Evolutionary conservation across 805 yeast species (phyloP).

Genomic region (Kazachstania kunashirensis): DNA sequence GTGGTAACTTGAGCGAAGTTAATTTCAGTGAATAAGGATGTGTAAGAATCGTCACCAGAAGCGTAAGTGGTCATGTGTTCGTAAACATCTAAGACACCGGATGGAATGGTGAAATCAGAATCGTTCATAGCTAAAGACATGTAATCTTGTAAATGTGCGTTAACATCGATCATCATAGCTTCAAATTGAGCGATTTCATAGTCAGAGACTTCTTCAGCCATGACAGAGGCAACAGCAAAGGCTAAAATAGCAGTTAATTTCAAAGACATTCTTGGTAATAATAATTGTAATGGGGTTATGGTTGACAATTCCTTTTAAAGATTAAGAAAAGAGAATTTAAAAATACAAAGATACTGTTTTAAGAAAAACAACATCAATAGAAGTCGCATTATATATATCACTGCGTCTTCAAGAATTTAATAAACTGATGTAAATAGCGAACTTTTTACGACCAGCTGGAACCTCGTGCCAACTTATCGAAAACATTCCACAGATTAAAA

Average conservation of each 20-base stretch:
- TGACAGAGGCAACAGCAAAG: slow-evolving; percentile 13
- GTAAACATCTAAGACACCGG: slow-evolving; percentile 18
- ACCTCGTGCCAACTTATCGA: too few species aligned
- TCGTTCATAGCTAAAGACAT: slow-evolving; percentile 15
- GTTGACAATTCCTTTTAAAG: too few species aligned
- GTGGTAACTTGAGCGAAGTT: slow-evolving; percentile 25
- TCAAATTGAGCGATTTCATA: slow-evolving; percentile 18
- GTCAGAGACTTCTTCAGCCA: slow-evolving; percentile 7
- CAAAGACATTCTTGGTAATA: slow-evolving; percentile 2
- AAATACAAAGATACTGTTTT: too few species aligned
- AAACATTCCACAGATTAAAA: too few species aligned
- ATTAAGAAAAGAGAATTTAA: too few species aligned
- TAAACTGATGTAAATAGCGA: too few species aligned
- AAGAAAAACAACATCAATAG: too few species aligned
- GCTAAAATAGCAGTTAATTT: slow-evolving; percentile 14
- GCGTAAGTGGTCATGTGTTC: slow-evolving; percentile 27
- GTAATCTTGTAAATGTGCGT: slow-evolving; percentile 15
- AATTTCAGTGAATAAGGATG: slow-evolving; percentile 25
- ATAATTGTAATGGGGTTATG: too few species aligned
- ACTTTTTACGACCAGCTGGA: too few species aligned
- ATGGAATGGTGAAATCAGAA: slow-evolving; percentile 14
- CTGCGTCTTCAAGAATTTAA: too few species aligned
- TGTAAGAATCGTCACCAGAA: slow-evolving; percentile 26
- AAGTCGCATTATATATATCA: too few species aligned
- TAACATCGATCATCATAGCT: slow-evolving; percentile 18